Conservation (phyloP, 345 rosid genomes). For the Linum usitatissimum region DNA sequence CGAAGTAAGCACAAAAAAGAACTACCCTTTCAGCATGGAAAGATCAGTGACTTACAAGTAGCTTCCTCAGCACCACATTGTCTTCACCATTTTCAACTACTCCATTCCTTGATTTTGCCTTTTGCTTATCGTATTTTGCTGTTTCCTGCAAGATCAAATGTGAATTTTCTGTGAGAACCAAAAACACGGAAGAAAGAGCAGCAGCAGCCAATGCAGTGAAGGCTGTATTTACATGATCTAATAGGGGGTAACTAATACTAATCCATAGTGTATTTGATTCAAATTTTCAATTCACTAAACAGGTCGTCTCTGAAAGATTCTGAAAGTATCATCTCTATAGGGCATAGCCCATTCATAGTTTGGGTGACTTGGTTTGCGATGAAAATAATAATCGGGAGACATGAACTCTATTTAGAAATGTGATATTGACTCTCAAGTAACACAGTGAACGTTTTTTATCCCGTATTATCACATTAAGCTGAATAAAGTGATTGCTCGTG, state of each 20-base stretch:
- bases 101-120: conserved; percentile 3
- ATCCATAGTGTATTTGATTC: too few relatives aligned
- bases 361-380: conserved; percentile 12
- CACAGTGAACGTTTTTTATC: not conserved
- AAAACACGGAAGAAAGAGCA: too few relatives aligned
- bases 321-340: not conserved
- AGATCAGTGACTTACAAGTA: conserved; percentile 2
- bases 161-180: not conserved
- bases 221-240: too few relatives aligned
- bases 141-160: not conserved
- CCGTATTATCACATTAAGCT: too few relatives aligned
- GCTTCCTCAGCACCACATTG: conserved; percentile 8
- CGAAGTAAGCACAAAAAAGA: too few relatives aligned
- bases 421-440: not conserved
- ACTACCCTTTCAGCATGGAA: too few relatives aligned
- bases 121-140: not conserved
- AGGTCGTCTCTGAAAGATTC: not conserved
- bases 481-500: too few relatives aligned
- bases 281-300: not conserved
- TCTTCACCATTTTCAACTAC: not conserved
- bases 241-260: too few relatives aligned
- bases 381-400: too few relatives aligned
- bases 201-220: not conserved
- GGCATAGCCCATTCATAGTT: not conserved
- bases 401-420: not conserved